Evolutionary conservation across 164 flowering plant species (phyloP).

Genomic region (Pachysandra terminalis): DNA sequence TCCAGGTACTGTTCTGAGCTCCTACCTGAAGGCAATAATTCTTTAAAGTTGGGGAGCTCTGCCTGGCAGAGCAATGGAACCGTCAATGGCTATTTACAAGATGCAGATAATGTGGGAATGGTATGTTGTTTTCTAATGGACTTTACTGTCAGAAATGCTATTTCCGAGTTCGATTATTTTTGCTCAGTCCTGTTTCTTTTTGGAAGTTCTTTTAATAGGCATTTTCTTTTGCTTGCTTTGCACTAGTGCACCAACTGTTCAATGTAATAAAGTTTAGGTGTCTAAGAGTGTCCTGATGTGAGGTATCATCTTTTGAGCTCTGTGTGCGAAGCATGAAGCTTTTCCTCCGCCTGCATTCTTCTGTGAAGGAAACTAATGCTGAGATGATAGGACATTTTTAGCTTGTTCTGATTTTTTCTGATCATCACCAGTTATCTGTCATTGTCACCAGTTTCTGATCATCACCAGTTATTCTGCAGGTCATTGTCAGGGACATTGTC

Average conservation of each 20-base stretch:
- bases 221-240: neutral
- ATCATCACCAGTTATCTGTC: neutral
- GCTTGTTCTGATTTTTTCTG: neutral
- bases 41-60: slow-evolving; percentile 37
- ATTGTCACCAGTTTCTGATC: too few species aligned
- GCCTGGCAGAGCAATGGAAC: slow-evolving; percentile 40
- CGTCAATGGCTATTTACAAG: slow-evolving; percentile 43
- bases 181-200: neutral
- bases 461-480: slow-evolving; percentile 50
- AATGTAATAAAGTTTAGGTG: too few species aligned
- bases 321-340: neutral
- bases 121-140: slow-evolving; percentile 26
- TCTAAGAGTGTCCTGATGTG: neutral
- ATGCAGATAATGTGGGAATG: slow-evolving; percentile 67
- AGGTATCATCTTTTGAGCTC: neutral
- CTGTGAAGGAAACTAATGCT: neutral
- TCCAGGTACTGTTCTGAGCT: slow-evolving; percentile 73
- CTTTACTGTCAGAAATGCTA: neutral
- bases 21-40: slow-evolving; percentile 47
- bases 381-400: neutral
- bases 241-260: neutral
- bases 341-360: neutral
- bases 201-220: neutral
- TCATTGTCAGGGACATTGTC: slow-evolving; percentile 67
- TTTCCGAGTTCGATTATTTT: neutral